Evolutionary conservation across 192 early-diverging fungal genomes (phyloP), one percentile per base, ranked within the genome.

Genomic region (Rhizoclosmatium sp.): DNA sequence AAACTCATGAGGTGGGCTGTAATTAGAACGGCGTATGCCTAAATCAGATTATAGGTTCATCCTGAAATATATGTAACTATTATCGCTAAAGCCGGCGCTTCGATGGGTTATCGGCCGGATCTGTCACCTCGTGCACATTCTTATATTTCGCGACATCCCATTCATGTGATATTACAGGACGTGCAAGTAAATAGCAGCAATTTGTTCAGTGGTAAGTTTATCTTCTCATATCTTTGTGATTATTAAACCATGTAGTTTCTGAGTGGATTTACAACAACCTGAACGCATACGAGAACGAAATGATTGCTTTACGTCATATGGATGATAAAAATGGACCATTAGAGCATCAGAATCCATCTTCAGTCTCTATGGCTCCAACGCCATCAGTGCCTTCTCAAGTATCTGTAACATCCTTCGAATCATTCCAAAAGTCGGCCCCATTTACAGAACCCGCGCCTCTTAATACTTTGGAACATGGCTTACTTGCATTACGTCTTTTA

Each of bases 1-100:
- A 80, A 48, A 10, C 44, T 10, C 21, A 39, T 31, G 64, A 65
- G 48, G 72, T 65, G 60, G 7, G 60, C 9, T 7, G 60, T 31
- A 9, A 62, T 9, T 19, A 23, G 4, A 7, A 51, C 12, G 78
- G 41, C 1, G 48, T 51, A 58, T 82, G 39, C n/a, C 61, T 44
- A 16, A 67, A 68, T 60, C 59, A 16, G 21, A 10, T 31, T 23
- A 54, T 62, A 82, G 80, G 47, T 87, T 47, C 19, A 68, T 40
- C 87, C 87, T 49, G 79, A 85, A 40, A 48, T 88, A 14, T 80
- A 85, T 59, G 72, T 87, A 3, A 85, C 87, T 3, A 82, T 89
- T 45, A 71, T 85, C 31, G 87, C 84, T 2, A 85, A 89, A 51
- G 81, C 76, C 19, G 87, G 85, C 48, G 82, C 47, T 4, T 46